Evolutionary conservation across 2,329 filamentous ascomycete genomes (phyloP).

Genomic region (Fusarium humuli): DNA sequence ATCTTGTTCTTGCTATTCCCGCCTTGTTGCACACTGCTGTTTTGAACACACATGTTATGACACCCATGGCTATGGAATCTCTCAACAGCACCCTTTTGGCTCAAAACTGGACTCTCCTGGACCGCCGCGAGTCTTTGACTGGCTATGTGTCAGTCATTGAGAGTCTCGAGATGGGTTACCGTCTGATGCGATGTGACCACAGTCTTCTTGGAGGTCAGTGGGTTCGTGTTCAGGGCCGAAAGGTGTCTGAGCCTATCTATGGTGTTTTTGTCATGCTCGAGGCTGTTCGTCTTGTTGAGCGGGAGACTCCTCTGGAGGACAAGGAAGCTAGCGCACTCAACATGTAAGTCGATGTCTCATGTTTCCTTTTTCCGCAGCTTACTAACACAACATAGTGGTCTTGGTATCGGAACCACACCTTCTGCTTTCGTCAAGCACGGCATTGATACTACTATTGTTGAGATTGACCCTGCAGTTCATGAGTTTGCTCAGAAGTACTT

Average conservation of each 20-base stretch:
- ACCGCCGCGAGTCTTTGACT: conserved; percentile 85
- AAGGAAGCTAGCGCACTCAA: conserved; percentile 82
- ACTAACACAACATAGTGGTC: conserved; percentile 66
- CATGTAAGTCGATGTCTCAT: conserved; percentile 69
- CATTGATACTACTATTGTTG: conserved; percentile 92
- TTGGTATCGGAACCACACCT: conserved; percentile 92
- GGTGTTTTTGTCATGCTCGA: conserved; percentile 97
- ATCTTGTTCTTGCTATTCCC: conserved; percentile 75
- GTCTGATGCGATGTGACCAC: conserved; percentile 92
- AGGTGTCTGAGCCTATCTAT: conserved; percentile 87
- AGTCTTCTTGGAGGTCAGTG: conserved; percentile 94
- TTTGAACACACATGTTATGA: conserved; percentile 79
- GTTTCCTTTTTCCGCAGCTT: neutral
- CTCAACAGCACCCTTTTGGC: conserved; percentile 74
- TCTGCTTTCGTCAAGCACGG: conserved; percentile 88
- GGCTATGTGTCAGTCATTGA: conserved; percentile 94
- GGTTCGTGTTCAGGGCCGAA: conserved; percentile 67
- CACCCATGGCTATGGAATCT: conserved; percentile 66
- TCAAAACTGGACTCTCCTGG: conserved; percentile 80
- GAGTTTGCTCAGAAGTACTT: conserved; percentile 88
- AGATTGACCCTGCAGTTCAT: conserved; percentile 92
- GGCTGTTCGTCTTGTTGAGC: conserved; percentile 83
- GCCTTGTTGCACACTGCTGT: conserved; percentile 77
- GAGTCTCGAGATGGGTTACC: conserved; percentile 75
- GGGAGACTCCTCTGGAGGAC: conserved; percentile 65